Percentiles rank a stretch among this genome's conserved stretches.
phyloP scores from a whole-genome alignment of 495 filamentous ascomycete genomes.

The Hypoxylon fragiforme region DNA sequence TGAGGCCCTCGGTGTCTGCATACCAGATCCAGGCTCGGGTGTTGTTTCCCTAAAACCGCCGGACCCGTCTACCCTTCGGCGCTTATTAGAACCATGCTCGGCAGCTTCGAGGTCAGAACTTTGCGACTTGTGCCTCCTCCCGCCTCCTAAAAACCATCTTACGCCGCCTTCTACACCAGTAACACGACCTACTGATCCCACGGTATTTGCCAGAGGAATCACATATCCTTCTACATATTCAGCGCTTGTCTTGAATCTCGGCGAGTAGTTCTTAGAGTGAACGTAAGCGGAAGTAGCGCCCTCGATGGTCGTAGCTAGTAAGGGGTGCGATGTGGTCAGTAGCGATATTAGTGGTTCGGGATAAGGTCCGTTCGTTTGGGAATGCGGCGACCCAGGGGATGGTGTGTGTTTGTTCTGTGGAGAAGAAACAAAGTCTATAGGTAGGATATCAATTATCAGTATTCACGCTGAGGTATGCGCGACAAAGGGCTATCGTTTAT shows the following conservation, averaged over 20 bases:
- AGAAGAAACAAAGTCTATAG: constrained; percentile 59
- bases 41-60: constrained; percentile 37
- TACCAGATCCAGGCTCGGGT: constrained; percentile 36
- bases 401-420: constrained; percentile 50
- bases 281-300: constrained; percentile 80
- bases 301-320: constrained; percentile 78
- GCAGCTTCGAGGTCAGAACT: constrained; percentile 45
- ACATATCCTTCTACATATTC: constrained; percentile 86
- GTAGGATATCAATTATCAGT: constrained; percentile 30
- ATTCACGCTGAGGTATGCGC: constrained; percentile 22
- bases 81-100: constrained; percentile 60
- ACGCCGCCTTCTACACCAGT: constrained; percentile 84
- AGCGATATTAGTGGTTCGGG: constrained; percentile 78
- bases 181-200: constrained; percentile 75
- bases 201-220: constrained; percentile 77
- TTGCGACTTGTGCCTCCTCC: constrained; percentile 45
- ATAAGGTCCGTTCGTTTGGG: constrained; percentile 36
- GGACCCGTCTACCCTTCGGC: constrained; percentile 59
- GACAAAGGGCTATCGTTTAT: constrained; percentile 22
- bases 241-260: constrained; percentile 77
- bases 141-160: constrained; percentile 69
- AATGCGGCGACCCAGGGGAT: constrained; percentile 36
- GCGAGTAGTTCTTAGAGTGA: constrained; percentile 82
- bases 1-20: constrained; percentile 34
- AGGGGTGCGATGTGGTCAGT: constrained; percentile 76